Base-by-base conservation (phyloP, 768 basidiomycete genomes). In the Naganishia antarctica region DNA sequence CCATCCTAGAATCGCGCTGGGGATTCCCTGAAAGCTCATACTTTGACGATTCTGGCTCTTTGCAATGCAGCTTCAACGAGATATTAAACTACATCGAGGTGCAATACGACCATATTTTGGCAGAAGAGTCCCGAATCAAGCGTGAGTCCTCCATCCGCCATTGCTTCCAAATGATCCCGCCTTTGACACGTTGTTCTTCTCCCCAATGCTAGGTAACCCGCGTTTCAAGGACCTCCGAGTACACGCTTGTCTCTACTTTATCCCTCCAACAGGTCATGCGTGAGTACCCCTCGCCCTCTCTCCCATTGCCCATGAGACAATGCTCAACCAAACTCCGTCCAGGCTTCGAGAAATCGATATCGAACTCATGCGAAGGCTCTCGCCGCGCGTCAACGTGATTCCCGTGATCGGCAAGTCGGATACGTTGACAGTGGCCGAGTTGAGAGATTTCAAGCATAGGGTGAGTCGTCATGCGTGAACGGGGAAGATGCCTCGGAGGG, bases 191-290 rank as follows among this genome's bases (percentile, higher is more conserved):
- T 29, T 6, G 12, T 34, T 18, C 13, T 4, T 4, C 48, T 3
- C 31, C 6, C 53, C 23, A 53, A 3, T 7, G 21, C n/a, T 15
- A 57, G 53, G 53, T 41, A 57, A 57, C 53, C 53, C 53, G 11
- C 88, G 96, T 68, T 99, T 98, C 85, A 87, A 92, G 75, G 96
- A 99, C 79, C 97, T 97, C 82, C 84, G 96, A 68, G 86, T 97
- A 1, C 96, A 98, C 69, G 94, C 92, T 26, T 82, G 98, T 63
- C 83, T 99, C 63, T 98, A 98, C 81, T 99, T 99, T 77, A 97
- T 98, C 80, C 87, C 93, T 45, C 96, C 96, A 4, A 97, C 93
- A n/a, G 93, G 93, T 1, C 93, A 97, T 72, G 82, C 91, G 91
- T 93, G 82, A 70, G 90, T 84, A 21, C n/a, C n/a, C 60, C 62